These are phyloP conservation scores for Aspergillus spinulosporus DNA, from an alignment of 2,329 filamentous ascomycete genomes.

Conservation along the genomic window DNA sequence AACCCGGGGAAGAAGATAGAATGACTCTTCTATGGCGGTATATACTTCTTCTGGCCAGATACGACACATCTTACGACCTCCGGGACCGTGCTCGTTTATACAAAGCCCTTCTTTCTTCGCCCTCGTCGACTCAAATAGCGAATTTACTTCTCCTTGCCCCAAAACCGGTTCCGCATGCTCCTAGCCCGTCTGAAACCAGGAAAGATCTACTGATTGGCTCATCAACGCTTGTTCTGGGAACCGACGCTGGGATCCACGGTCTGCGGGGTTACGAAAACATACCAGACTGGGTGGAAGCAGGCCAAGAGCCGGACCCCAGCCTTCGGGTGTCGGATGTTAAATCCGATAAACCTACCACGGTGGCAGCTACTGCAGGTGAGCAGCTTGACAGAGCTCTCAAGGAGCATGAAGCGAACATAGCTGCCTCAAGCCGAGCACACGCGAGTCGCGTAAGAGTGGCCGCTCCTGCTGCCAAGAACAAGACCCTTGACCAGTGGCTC, in stretches of 20 bases:
- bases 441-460: slow-evolving; percentile 22
- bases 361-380: slow-evolving; percentile 43
- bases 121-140: slow-evolving; percentile 75
- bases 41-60: slow-evolving; percentile 78
- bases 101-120: slow-evolving; percentile 75
- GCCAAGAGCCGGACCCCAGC: slow-evolving; percentile 73
- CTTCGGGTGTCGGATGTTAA: slow-evolving; percentile 64
- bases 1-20: slow-evolving; percentile 52
- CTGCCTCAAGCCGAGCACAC: slow-evolving; percentile 21
- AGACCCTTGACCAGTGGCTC: slow-evolving; percentile 91
- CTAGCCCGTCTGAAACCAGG: slow-evolving; percentile 81
- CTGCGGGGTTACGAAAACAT: slow-evolving; percentile 76
- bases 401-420: slow-evolving; percentile 39
- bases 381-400: slow-evolving; percentile 46
- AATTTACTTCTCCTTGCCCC: slow-evolving; percentile 87
- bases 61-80: slow-evolving; percentile 92
- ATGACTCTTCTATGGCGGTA: slow-evolving; percentile 82
- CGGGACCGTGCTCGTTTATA: slow-evolving; percentile 89
- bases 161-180: slow-evolving; percentile 88
- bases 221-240: slow-evolving; percentile 79
- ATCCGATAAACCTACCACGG: slow-evolving; percentile 31
- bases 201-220: slow-evolving; percentile 79
- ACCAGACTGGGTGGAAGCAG: slow-evolving; percentile 80
- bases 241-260: slow-evolving; percentile 70
- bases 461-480: slow-evolving; percentile 54